Evolutionary conservation across 352 stramenopile species (phyloP).

Genomic region (Nothophytophthora sp.): DNA sequence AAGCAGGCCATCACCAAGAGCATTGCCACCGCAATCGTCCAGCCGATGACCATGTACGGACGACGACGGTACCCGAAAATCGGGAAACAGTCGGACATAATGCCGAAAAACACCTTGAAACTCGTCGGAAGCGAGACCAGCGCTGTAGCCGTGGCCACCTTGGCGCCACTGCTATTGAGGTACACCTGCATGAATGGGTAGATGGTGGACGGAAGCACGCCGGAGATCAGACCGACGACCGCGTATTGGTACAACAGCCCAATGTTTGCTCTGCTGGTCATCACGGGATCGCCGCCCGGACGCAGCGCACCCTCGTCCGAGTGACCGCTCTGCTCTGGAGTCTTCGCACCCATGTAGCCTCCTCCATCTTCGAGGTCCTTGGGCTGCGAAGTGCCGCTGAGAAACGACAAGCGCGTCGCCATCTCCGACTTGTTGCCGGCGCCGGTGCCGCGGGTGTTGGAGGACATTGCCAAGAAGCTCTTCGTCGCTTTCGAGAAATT

Average conservation of each 20-base stretch:
- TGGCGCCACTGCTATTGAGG: constrained; percentile 34
- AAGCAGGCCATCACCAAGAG: constrained; percentile 44
- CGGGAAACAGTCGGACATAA: constrained; percentile 57
- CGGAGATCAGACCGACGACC: constrained; percentile 40
- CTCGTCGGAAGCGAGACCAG: constrained; percentile 47
- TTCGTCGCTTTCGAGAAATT: constrained; percentile 15
- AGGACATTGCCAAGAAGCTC: constrained; percentile 6
- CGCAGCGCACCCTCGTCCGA: constrained; percentile 41
- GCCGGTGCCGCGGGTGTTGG: too few species aligned
- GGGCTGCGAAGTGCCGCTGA: constrained; percentile 10
- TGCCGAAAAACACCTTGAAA: constrained; percentile 63
- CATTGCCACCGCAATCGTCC: constrained; percentile 39
- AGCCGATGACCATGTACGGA: constrained; percentile 59
- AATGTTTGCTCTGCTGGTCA: constrained; percentile 29
- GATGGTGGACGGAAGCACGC: constrained; percentile 31
- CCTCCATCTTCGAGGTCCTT: constrained; percentile 29
- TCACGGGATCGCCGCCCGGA: constrained; percentile 30
- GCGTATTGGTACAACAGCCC: constrained; percentile 44
- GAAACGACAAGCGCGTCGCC: constrained; percentile 23
- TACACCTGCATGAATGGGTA: constrained; percentile 50
- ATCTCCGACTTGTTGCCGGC: constrained; percentile 12
- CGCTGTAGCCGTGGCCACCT: constrained; percentile 35
- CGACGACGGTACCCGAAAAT: constrained; percentile 51
- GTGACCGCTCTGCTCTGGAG: constrained; percentile 24
- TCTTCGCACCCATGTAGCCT: constrained; percentile 21